Base-by-base conservation (phyloP, 805 yeast genomes). In the Wickerhamomyces chaumierensis region DNA sequence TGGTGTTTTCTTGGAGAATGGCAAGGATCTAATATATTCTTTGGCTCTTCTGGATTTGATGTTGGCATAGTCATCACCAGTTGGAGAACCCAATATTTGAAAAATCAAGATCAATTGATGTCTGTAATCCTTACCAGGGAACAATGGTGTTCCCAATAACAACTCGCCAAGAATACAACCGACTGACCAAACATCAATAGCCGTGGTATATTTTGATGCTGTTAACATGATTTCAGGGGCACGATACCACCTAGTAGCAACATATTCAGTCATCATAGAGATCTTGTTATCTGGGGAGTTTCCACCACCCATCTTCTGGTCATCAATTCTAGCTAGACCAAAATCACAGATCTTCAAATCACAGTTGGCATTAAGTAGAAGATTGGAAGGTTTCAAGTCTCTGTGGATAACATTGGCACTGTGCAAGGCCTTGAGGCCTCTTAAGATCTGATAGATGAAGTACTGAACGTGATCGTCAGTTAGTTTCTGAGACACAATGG, bases 161-260 rank as follows among this genome's bases (percentile, higher is more conserved):
- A 90, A 73, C 56, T 90, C 97, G 0, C 95, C 96, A 40, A 90
- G 65, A 31, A 90, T 90, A 61, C 97, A 90, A 4, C 97, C 97
- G 18, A 87, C 95, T 2, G 94, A 81, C 97, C 97, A 90, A 25
- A 90, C 77, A 60, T 90, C 97, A 53, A 90, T 90, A 28, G 96
- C 96, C 31, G 90, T 83, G 19, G 96, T 83, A 62, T 90, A 90
- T 52, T 82, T 85, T 46, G 87, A 90, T 51, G 88, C 86, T 13
- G 95, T 86, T 36, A 90, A 69, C 97, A 90, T 90, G 56, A 90
- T 87, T 52, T 90, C 97, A 0, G 97, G 97, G 1, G 97, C 97
- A 40, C 97, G 69, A 60, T 90, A 90, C 96, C 97, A 90, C 47
- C 97, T 68, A 3, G 97, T 90, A 9, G 97, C 97, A 34, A 90